These are phyloP conservation scores for Sclerotinia borealis DNA, from an alignment of 2,329 filamentous ascomycete species.

Conservation along the genomic window DNA sequence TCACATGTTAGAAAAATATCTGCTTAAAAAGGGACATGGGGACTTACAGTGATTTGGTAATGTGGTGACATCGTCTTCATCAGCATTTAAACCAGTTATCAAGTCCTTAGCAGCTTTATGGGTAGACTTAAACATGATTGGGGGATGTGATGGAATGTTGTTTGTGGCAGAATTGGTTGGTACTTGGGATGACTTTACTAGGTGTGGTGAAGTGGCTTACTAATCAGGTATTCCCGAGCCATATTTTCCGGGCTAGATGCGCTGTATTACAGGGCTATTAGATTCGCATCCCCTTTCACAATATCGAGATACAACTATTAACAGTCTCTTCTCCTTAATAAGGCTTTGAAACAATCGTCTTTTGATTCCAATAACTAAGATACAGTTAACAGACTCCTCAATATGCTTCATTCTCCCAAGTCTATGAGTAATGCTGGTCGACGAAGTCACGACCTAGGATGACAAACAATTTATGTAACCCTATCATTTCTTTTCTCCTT, in stretches of 20 bases:
- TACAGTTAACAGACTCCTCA: too few relatives aligned
- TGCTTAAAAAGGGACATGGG: not conserved
- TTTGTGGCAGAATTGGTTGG: not conserved
- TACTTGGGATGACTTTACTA: not conserved
- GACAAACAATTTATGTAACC: too few relatives aligned
- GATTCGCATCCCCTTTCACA: not conserved
- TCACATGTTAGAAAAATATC: not conserved
- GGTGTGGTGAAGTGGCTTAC: not conserved
- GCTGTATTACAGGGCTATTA: not conserved
- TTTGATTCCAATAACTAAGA: too few relatives aligned
- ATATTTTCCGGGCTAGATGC: not conserved
- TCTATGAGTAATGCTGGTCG: too few relatives aligned
- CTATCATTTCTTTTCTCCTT: too few relatives aligned
- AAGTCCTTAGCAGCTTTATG: not conserved
- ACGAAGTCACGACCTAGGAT: too few relatives aligned
- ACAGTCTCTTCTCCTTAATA: too few relatives aligned
- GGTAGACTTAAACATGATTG: conserved; percentile 10
- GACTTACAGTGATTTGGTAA: conserved; percentile 4
- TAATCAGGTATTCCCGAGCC: not conserved
- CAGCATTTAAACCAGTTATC: not conserved
- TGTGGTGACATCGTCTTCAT: not conserved
- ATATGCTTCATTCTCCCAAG: too few relatives aligned
- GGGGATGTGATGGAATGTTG: not conserved
- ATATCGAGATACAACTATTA: not conserved
- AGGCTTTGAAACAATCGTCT: too few relatives aligned